Evolutionary conservation across 345 rosid species (phyloP), one percentile per base, ranked within the genome.

Genomic region (Gossypium australe): DNA sequence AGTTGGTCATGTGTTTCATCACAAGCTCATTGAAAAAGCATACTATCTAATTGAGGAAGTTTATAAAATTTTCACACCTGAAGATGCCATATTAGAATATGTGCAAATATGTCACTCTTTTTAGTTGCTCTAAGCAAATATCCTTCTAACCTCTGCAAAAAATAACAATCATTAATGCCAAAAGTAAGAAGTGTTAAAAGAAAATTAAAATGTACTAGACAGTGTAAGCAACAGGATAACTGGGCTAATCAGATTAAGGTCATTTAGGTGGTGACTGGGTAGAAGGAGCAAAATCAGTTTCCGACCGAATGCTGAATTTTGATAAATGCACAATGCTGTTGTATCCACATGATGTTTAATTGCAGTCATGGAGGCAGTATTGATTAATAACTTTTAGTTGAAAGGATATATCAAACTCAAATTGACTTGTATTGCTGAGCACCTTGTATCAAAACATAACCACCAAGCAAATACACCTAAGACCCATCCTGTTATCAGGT

Each of bases 91-190:
- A 96, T 93, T 78, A 96, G 84, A 83, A 93, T 96, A 81, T 96
- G 99, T 71, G 98, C 93, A 79, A 96, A 96, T 83, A 96, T 82
- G 78, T 96, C 97, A 80, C 98, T 96, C 83, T 94, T 85, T 77
- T 96, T 97, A 78, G 99, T 81, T 68, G 99, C 99, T 88, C 98
- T 88, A 44, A 96, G 94, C 87, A 96, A 84, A 81, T 96, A 96
- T 58, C 99, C 98, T 87, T 96, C 97, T 45, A 95, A 80, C 79
- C 77, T 84, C 99, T 96, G 97, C 84, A 83, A 78, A 47, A 80
- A 48, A 27, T 57, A 78, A 63, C 16, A 57, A 49, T 64, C 8
- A 49, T 58, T 74, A 67, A 75, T 58, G 24, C 38, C 10, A 44
- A 55, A 17, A 45, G 9, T 45, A 75, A 80, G 65, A 70, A 68